phyloP scores from a whole-genome alignment of 2,329 filamentous ascomycete species.

The Penicillium brasilianum region DNA sequence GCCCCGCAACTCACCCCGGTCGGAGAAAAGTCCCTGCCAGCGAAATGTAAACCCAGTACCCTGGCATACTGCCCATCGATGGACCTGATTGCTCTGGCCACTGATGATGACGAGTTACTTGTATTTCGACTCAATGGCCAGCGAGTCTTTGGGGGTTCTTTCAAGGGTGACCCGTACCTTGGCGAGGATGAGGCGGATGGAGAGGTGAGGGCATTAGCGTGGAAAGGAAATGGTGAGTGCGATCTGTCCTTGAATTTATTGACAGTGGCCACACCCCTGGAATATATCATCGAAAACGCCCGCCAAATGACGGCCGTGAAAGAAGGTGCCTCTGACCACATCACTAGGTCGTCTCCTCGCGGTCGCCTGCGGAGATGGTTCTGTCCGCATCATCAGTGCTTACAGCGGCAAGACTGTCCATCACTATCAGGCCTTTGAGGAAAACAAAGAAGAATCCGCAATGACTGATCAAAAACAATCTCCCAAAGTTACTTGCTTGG shows the following conservation, averaged over 20 bases:
- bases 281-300: not conserved
- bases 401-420: constrained; percentile 83
- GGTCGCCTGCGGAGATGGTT: constrained; percentile 81
- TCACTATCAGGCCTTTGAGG: constrained; percentile 57
- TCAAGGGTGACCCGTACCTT: constrained; percentile 46
- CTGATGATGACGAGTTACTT: constrained; percentile 69
- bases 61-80: constrained; percentile 82
- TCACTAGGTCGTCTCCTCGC: constrained; percentile 68
- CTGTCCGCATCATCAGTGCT: constrained; percentile 74
- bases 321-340: not conserved
- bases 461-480: constrained; percentile 3
- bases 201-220: constrained; percentile 57
- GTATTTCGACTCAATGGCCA: constrained; percentile 82
- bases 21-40: constrained; percentile 47
- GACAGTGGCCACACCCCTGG: not conserved
- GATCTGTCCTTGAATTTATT: constrained; percentile 9
- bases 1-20: constrained; percentile 45
- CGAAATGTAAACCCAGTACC: constrained; percentile 53
- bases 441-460: constrained; percentile 18
- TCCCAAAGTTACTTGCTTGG: constrained; percentile 53
- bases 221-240: constrained; percentile 70
- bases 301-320: no score
- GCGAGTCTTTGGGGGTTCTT: constrained; percentile 60
- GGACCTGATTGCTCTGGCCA: constrained; percentile 77
- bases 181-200: constrained; percentile 49